Percentiles rank a stretch among this genome's conserved stretches.
These are phyloP conservation scores for Leccinum truebloodii DNA, from an alignment of 768 basidiomycete species.

Conservation along the genomic window DNA sequence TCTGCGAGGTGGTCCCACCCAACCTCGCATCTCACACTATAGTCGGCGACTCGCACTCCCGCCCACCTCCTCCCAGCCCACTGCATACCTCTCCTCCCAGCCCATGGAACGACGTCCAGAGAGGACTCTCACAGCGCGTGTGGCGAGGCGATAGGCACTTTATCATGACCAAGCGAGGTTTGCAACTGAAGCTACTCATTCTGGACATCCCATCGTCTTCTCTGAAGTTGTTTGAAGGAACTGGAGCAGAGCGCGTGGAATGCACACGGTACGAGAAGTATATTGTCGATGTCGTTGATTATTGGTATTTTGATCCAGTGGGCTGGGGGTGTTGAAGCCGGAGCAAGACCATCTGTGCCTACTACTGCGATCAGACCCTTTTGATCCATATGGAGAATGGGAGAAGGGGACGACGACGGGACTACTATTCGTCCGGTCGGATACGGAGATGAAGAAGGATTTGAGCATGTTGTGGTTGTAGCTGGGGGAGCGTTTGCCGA, in stretches of 20 bases:
- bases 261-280: constrained; percentile 21
- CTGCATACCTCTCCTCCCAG: neutral
- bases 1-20: neutral
- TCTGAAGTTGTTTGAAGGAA: constrained; percentile 20
- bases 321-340: constrained; percentile 23
- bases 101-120: neutral
- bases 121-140: neutral
- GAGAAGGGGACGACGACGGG: constrained; percentile 29
- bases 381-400: constrained; percentile 30
- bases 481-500: neutral
- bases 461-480: constrained; percentile 29
- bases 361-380: constrained; percentile 30
- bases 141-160: constrained; percentile 33
- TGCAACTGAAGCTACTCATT: constrained; percentile 28
- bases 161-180: constrained; percentile 35
- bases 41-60: too few relatives aligned
- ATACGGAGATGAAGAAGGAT: constrained; percentile 18
- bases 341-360: constrained; percentile 32
- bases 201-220: constrained; percentile 22
- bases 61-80: too few relatives aligned
- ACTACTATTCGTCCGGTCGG: constrained; percentile 25
- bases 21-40: too few relatives aligned
- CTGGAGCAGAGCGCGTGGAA: constrained; percentile 9
- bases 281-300: constrained; percentile 31
- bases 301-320: constrained; percentile 35